Conservation (phyloP, 1,284 basidiomycete species). For the Naganishia albida region DNA sequence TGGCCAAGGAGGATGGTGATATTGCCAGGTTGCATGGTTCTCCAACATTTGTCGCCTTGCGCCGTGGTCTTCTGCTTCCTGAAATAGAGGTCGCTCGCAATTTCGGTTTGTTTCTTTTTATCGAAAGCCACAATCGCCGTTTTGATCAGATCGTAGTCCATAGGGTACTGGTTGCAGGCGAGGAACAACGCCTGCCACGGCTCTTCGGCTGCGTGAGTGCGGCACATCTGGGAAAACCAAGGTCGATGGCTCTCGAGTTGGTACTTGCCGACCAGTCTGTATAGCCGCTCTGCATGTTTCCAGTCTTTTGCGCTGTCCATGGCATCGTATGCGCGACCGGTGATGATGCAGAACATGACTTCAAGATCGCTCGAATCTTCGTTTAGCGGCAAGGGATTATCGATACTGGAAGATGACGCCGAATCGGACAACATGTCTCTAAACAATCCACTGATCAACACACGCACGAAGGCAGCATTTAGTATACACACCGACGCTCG, state of each 20-base stretch:
- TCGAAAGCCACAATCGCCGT: not conserved
- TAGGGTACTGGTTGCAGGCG: not conserved
- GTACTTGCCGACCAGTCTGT: not conserved
- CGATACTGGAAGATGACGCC: not conserved
- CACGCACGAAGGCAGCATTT: not conserved
- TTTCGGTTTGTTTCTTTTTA: not conserved
- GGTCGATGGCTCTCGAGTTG: conserved; percentile 2
- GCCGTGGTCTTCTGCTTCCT: not conserved
- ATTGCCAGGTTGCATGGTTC: not conserved
- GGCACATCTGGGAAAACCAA: conserved; percentile 8
- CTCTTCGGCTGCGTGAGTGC: not conserved
- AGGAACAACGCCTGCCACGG: not conserved
- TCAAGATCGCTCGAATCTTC: conserved; percentile 1
- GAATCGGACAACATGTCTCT: conserved; percentile 1
- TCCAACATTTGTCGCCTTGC: not conserved
- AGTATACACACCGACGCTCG: not conserved
- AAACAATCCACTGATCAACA: not conserved
- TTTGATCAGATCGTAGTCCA: not conserved
- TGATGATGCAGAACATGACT: conserved; percentile 7
- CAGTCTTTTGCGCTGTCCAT: not conserved
- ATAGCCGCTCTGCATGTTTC: not conserved
- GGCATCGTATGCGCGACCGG: not conserved
- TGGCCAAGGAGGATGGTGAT: not conserved
- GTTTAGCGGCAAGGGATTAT: not conserved
- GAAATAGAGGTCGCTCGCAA: not conserved